phyloP scores from a whole-genome alignment of 2,329 filamentous ascomycete genomes.

The Cucurbitaria berberidis region DNA sequence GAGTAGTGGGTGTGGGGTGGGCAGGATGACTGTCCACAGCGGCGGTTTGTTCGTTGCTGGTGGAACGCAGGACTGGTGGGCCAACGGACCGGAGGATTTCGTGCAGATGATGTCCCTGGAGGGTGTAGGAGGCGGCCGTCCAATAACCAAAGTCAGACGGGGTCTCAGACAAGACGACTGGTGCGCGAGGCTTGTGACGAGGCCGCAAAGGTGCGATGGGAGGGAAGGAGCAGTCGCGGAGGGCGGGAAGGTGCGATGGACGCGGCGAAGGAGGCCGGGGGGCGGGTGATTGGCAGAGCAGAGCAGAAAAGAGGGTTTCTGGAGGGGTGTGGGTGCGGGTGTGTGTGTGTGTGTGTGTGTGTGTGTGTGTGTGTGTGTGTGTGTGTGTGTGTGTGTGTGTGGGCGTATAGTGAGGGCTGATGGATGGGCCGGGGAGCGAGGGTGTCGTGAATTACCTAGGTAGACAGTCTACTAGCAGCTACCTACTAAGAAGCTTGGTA shows the following conservation, averaged over 20 bases:
- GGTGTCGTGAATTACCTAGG: not conserved
- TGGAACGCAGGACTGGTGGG: conserved; percentile 24
- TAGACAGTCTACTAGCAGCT: not conserved
- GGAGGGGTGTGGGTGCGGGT: not conserved
- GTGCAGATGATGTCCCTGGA: conserved; percentile 60
- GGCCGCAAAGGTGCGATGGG: conserved; percentile 11
- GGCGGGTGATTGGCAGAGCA: conserved; percentile 36
- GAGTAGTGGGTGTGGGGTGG: no score
- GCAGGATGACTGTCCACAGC: conserved; percentile 4
- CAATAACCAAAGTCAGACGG: conserved; percentile 48
- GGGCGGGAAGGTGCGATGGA: conserved; percentile 18
- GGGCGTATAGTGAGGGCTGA: conserved; percentile 2
- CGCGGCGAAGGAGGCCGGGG: conserved; percentile 23
- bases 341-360: no score
- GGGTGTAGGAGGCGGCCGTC: conserved; percentile 28
- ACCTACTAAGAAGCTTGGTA: not conserved
- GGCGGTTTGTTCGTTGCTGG: conserved; percentile 8
- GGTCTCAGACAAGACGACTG: conserved; percentile 42
- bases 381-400: conserved; percentile 2
- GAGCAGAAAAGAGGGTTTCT: conserved; percentile 6
- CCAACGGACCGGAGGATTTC: conserved; percentile 53
- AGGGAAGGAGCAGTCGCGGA: conserved; percentile 16
- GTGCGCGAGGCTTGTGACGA: conserved; percentile 48
- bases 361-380: conserved; percentile 6
- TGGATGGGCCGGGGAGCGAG: no score